A percentile compares a stretch with the other conserved stretches of the same genome.
These are phyloP conservation scores for Blastomyces percursus DNA, from an alignment of 2,329 filamentous ascomycete genomes.

Conservation along the genomic window DNA sequence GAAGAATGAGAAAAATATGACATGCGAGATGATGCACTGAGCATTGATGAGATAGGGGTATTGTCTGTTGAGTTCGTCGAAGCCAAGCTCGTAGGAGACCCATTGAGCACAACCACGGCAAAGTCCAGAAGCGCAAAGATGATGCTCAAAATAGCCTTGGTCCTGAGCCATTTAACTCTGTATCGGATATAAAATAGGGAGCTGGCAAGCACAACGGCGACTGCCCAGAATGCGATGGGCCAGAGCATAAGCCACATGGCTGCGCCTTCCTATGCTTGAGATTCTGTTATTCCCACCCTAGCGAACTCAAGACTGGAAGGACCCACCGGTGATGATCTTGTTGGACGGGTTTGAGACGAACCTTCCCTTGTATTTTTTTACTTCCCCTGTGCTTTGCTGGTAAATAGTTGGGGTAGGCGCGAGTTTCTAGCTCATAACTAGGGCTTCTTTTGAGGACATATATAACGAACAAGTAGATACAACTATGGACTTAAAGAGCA, in stretches of 20 bases:
- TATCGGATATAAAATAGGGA: background rate
- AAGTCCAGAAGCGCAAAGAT: background rate
- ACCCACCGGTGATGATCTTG: background rate
- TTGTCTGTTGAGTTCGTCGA: background rate
- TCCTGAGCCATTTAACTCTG: background rate
- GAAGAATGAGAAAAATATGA: background rate
- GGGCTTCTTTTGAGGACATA: background rate
- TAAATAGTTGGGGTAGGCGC: background rate
- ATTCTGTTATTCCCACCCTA: background rate
- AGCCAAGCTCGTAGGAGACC: background rate
- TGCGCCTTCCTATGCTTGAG: background rate
- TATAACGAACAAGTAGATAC: background rate
- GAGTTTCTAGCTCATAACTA: background rate
- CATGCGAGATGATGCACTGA: background rate
- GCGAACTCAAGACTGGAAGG: no score
- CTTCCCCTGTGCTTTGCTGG: background rate
- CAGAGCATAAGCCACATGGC: background rate
- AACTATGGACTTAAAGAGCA: background rate
- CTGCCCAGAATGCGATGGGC: background rate
- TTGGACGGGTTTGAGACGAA: background rate
- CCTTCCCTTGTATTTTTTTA: background rate
- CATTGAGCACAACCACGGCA: background rate
- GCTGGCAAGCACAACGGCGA: background rate
- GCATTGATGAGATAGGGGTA: background rate
- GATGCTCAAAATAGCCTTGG: background rate